These are phyloP conservation scores for Backusella psychrophila DNA, from an alignment of 192 early-diverging fungal species.

Conservation along the genomic window DNA sequence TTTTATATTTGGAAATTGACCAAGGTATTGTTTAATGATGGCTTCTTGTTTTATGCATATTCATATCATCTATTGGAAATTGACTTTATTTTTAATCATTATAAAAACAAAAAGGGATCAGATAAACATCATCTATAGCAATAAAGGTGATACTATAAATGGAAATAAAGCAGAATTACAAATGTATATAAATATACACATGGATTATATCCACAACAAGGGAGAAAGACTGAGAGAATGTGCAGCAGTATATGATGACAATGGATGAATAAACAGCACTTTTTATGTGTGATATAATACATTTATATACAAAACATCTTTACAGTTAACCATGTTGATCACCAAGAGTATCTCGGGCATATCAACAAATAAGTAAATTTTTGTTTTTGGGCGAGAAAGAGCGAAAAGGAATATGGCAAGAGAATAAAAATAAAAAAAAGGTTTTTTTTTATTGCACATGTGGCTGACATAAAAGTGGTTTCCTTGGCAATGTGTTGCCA, in stretches of 20 bases:
- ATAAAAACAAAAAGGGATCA: neutral
- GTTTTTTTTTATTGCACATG: neutral
- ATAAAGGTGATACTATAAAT: neutral
- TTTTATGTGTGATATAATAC: neutral
- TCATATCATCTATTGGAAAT: neutral
- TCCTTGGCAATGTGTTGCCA: neutral
- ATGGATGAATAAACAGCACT: neutral
- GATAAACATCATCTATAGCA: neutral
- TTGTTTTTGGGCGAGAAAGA: neutral
- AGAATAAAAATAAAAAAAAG: neutral
- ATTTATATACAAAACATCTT: neutral
- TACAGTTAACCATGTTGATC: neutral
- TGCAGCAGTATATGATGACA: neutral
- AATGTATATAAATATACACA: neutral
- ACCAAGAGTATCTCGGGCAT: neutral
- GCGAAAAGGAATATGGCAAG: neutral
- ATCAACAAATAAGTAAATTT: slow-evolving; percentile 5
- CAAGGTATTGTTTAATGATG: neutral
- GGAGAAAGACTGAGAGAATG: neutral
- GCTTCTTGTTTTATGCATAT: too few species aligned
- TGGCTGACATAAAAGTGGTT: neutral
- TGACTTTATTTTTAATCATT: neutral
- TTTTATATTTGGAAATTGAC: neutral
- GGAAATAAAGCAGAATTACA: neutral
- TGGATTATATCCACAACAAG: neutral